Evolutionary conservation across 2,329 filamentous ascomycete genomes (phyloP).

Genomic region (Stenocarpella maydis): DNA sequence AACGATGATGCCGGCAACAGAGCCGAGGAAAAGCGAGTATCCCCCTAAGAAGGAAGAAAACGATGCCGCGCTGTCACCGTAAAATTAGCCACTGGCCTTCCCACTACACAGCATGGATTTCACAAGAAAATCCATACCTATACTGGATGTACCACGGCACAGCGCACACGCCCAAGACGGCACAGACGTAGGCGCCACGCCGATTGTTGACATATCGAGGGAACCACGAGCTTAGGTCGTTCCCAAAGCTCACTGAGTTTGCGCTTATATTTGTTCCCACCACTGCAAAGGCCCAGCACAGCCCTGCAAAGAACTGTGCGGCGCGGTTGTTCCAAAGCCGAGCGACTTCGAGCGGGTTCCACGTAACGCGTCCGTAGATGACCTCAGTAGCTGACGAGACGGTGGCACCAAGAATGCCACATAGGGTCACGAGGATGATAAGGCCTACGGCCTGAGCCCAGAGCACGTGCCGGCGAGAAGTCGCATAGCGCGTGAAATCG

Average conservation of each 20-base stretch:
- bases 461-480: conserved; percentile 45
- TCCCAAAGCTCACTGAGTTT: conserved; percentile 61
- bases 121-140: not conserved
- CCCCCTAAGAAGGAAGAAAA: conserved; percentile 73
- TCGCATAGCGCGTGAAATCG: conserved; percentile 60
- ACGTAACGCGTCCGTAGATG: conserved; percentile 59
- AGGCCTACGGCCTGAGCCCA: conserved; percentile 53
- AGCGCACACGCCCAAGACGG: conserved; percentile 64
- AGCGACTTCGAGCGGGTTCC: conserved; percentile 59
- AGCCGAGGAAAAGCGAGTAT: conserved; percentile 49
- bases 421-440: conserved; percentile 57
- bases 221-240: conserved; percentile 63
- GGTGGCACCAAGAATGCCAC: conserved; percentile 63
- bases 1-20: conserved; percentile 51
- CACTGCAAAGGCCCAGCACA: conserved; percentile 62
- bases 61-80: conserved; percentile 55
- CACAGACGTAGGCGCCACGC: conserved; percentile 62
- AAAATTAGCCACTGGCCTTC: not conserved
- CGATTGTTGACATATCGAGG: conserved; percentile 63
- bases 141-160: conserved; percentile 73
- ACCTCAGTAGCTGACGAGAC: conserved; percentile 62
- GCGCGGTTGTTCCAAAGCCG: conserved; percentile 54
- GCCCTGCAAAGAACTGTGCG: conserved; percentile 56
- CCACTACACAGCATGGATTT: not conserved
- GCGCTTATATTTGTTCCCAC: conserved; percentile 66